These are phyloP conservation scores for Citrus mangshanensis DNA, from an alignment of 345 rosid genomes.

Conservation along the genomic window DNA sequence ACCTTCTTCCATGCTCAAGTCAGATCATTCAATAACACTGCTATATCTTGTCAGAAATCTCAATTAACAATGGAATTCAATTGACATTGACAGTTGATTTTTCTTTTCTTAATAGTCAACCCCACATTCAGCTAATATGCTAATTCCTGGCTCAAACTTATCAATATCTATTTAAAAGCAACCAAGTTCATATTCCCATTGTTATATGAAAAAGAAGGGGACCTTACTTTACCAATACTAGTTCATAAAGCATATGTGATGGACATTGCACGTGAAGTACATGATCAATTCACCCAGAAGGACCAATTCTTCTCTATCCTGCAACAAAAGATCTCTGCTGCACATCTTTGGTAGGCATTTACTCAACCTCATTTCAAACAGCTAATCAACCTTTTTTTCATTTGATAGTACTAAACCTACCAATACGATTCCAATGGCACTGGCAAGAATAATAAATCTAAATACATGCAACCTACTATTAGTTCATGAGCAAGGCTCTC, in stretches of 20 bases:
- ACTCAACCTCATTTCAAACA: background rate
- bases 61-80: background rate
- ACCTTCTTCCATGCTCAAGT: background rate
- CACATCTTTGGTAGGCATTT: background rate
- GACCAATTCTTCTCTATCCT: background rate
- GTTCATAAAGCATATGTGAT: background rate
- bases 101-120: background rate
- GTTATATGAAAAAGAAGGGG: background rate
- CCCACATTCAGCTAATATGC: background rate
- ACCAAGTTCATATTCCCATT: background rate
- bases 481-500: background rate
- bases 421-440: background rate
- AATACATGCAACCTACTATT: background rate
- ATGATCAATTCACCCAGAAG: background rate
- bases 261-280: background rate
- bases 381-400: background rate
- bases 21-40: background rate
- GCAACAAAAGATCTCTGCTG: background rate
- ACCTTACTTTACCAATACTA: background rate
- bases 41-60: background rate
- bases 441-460: background rate
- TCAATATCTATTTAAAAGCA: background rate
- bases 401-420: background rate
- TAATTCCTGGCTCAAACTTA: background rate
- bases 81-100: background rate